Percentiles rank a stretch among this genome's conserved stretches.
Evolutionary conservation across 495 filamentous ascomycete species (phyloP).

Genomic region (Aspergillus mulundensis): DNA sequence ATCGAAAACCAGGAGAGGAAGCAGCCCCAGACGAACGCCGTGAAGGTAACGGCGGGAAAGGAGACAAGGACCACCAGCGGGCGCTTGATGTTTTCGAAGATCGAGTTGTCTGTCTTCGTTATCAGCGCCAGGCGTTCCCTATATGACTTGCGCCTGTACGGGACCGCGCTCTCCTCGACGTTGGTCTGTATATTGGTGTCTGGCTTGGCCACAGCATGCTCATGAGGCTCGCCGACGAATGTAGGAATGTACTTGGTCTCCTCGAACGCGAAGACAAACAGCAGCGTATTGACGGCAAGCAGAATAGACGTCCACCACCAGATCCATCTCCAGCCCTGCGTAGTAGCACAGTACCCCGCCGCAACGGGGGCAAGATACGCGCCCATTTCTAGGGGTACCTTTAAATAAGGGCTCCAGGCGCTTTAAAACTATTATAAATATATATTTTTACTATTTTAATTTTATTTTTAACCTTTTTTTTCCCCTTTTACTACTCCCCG

Average conservation of each 20-base stretch:
- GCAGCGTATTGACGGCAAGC: conserved; percentile 34
- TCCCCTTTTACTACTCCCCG: no score
- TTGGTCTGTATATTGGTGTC: no score
- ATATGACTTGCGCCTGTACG: conserved; percentile 10
- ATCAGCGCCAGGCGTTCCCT: conserved; percentile 24
- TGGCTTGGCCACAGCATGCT: background rate
- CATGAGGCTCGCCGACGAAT: background rate
- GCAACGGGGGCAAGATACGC: conserved; percentile 39
- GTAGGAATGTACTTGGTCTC: conserved; percentile 33
- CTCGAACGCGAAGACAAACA: conserved; percentile 39
- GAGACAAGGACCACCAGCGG: background rate
- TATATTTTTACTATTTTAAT: no score
- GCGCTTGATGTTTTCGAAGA: conserved; percentile 8
- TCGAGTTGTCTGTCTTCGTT: conserved; percentile 22
- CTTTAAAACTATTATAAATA: no score
- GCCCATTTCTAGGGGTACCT: no score
- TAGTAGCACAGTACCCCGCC: conserved; percentile 40
- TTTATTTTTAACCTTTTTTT: no score
- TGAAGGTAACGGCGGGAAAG: conserved; percentile 29
- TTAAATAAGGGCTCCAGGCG: no score
- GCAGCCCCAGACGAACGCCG: conserved; percentile 25
- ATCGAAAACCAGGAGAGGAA: conserved; percentile 27
- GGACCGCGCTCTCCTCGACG: background rate
- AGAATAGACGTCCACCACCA: conserved; percentile 51
- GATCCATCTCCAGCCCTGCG: conserved; percentile 49